A percentile compares a stretch with the other conserved stretches of the same genome.
Evolutionary conservation across 2,329 filamentous ascomycete genomes (phyloP).

Genomic region (Rhinocladiella mackenziei): DNA sequence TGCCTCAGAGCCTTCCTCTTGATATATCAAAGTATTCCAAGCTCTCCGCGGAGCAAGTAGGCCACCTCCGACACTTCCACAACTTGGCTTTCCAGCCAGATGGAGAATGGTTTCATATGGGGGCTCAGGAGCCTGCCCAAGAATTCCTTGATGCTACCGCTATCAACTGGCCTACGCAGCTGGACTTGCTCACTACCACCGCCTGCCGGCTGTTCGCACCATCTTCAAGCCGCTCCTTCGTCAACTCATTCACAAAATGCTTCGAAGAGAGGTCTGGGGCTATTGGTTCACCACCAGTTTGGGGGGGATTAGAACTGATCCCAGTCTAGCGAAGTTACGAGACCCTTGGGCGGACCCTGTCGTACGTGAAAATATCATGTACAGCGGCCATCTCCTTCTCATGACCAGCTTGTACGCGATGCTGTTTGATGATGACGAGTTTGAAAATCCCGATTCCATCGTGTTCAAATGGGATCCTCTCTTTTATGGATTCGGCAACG

Average conservation of each 20-base stretch:
- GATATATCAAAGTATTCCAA: slow-evolving; percentile 24
- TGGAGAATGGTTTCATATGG: slow-evolving; percentile 23
- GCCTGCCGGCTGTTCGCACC: slow-evolving; percentile 35
- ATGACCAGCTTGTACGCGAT: slow-evolving; percentile 42
- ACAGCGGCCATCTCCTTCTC: slow-evolving; percentile 40
- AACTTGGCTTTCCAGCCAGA: slow-evolving; percentile 22
- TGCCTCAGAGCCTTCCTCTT: too few species aligned
- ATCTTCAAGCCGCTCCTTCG: slow-evolving; percentile 37
- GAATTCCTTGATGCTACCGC: slow-evolving; percentile 36
- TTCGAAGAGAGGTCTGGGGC: slow-evolving; percentile 41
- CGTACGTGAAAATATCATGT: slow-evolving; percentile 43
- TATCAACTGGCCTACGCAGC: slow-evolving; percentile 43
- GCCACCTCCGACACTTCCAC: slow-evolving; percentile 22
- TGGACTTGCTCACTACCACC: slow-evolving; percentile 40
- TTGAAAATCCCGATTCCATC: slow-evolving; percentile 35
- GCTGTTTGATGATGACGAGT: slow-evolving; percentile 43
- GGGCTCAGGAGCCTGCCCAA: slow-evolving; percentile 34
- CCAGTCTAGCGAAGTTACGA: slow-evolving; percentile 38
- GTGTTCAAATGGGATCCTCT: slow-evolving; percentile 41
- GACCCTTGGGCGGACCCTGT: slow-evolving; percentile 44
- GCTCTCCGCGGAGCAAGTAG: slow-evolving; percentile 17
- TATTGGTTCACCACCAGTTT: slow-evolving; percentile 44
- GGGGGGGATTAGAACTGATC: slow-evolving; percentile 36
- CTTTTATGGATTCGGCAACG: slow-evolving; percentile 38
- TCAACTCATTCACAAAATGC: slow-evolving; percentile 41